A percentile compares a stretch with the other conserved stretches of the same genome.
phyloP scores from a whole-genome alignment of 768 basidiomycete species.

The Rhizopogon vesiculosus region DNA sequence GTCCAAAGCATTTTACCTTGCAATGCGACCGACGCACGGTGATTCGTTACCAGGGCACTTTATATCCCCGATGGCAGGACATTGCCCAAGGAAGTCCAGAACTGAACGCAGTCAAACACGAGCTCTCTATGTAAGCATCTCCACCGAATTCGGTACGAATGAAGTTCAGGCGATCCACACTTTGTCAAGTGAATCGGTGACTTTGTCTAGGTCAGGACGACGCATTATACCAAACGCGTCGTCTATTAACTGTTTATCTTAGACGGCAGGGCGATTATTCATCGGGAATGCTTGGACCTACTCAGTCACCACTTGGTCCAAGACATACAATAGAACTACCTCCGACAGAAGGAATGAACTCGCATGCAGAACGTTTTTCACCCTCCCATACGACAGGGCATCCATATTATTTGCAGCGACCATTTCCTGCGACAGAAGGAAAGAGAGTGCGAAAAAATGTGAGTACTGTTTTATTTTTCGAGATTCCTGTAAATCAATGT shows the following conservation, averaged over 20 bases:
- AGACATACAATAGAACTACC: neutral
- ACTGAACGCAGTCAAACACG: slow-evolving; percentile 14
- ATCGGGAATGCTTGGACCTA: neutral
- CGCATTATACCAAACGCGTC: neutral
- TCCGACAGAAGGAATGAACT: neutral
- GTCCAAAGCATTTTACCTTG: neutral
- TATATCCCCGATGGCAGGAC: slow-evolving; percentile 22
- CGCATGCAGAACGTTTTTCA: neutral
- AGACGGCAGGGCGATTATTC: neutral
- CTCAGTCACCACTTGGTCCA: neutral
- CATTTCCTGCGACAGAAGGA: neutral
- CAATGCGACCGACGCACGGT: too few species aligned
- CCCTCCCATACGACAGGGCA: too few species aligned
- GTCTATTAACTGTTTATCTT: neutral
- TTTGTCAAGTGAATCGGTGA: neutral
- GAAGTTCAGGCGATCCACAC: neutral
- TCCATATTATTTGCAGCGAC: neutral
- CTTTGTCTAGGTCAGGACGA: neutral
- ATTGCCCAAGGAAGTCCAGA: slow-evolving; percentile 20
- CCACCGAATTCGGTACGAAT: neutral
- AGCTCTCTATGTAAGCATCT: slow-evolving; percentile 24
- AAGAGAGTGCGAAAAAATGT: neutral
- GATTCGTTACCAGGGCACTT: slow-evolving; percentile 10
- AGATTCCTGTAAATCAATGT: neutral
- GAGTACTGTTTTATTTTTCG: neutral